Evolutionary conservation across 1,284 basidiomycete genomes (phyloP), one percentile per base, ranked within the genome.

Genomic region (Moesziomyces globuligerus): DNA sequence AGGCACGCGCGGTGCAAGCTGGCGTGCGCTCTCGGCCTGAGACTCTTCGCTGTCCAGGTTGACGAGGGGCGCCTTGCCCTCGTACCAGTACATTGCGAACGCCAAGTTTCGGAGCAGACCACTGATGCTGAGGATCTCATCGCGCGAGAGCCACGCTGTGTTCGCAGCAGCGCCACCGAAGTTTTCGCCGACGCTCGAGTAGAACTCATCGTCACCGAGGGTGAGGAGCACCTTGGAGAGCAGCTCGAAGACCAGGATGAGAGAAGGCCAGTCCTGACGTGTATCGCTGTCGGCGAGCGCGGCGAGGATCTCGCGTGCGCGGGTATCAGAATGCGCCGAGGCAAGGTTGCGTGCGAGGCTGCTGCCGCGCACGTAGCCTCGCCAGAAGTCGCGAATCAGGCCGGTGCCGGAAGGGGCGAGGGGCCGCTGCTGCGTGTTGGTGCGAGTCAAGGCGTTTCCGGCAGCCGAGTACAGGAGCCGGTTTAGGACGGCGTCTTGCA

Each of bases 171-270:
- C 48, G 25, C 34, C 50, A 32, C 55, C 46, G 7, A 48, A 42
- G 15, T 15, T 36, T 5, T 48, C 50, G 38, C 53, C 49, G 44
- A 17, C 34, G 18, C 40, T 36, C 23, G 88, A 87, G 80, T 94
- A 94, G 84, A 98, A 98, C 82, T 98, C 95, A 81, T 98, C 95
- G 74, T 98, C 96, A 3, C 92, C 92, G 85, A 98, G 91, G 0
- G 94, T 93, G 37, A 94, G 86, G 18, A 98, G 87, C 11, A 90
- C 88, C 67, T 95, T 90, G 2, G 89, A 88, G 82, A 97, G 95
- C 18, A 97, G 83, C 54, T 94, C 90, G 7, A 88, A 87, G 4
- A 97, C 87, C 46, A 97, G 87, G 3, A 98, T 84, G 2, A 98
- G 84, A 1, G 90, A 85, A 0, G 89, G 72, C 84, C 84, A 85